A percentile compares a stretch with the other conserved stretches of the same genome.
phyloP scores from a whole-genome alignment of 345 rosid genomes.

The Salix exigua region DNA sequence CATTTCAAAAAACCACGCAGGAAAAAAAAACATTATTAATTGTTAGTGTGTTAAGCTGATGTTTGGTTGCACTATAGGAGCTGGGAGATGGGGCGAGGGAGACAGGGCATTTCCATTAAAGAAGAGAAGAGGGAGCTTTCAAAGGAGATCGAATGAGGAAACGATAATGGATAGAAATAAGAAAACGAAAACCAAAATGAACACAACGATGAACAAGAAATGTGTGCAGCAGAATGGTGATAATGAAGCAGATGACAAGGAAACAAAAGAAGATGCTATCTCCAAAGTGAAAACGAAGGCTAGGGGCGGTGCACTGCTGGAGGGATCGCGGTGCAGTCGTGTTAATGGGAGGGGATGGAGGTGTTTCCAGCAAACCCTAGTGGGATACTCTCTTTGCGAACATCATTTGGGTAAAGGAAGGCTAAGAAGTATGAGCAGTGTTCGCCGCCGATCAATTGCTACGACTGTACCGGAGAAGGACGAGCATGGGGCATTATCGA shows the following conservation, averaged over 20 bases:
- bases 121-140: slow-evolving; percentile 53
- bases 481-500: slow-evolving; percentile 2
- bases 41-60: slow-evolving; percentile 4
- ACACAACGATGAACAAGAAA: slow-evolving; percentile 50
- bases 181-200: slow-evolving; percentile 40
- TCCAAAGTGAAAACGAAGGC: slow-evolving; percentile 39
- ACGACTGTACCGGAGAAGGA: slow-evolving; percentile 9
- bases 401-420: slow-evolving; percentile 97
- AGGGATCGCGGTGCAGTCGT: slow-evolving; percentile 91
- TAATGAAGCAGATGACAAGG: neutral
- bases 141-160: slow-evolving; percentile 17
- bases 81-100: slow-evolving; percentile 39
- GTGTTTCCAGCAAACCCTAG: slow-evolving; percentile 87
- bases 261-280: too few relatives aligned
- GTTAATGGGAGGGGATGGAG: slow-evolving; percentile 98
- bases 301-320: slow-evolving; percentile 53
- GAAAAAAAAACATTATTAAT: neutral
- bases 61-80: slow-evolving; percentile 27
- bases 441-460: slow-evolving; percentile 33
- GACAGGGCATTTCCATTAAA: slow-evolving; percentile 50
- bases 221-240: slow-evolving; percentile 4
- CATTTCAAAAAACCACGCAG: neutral
- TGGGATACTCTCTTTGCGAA: slow-evolving; percentile 92
- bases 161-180: slow-evolving; percentile 18
- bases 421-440: slow-evolving; percentile 59